These are phyloP conservation scores for Geotrichum aggregatum DNA, from an alignment of 1,139 yeast species.

Conservation along the genomic window DNA sequence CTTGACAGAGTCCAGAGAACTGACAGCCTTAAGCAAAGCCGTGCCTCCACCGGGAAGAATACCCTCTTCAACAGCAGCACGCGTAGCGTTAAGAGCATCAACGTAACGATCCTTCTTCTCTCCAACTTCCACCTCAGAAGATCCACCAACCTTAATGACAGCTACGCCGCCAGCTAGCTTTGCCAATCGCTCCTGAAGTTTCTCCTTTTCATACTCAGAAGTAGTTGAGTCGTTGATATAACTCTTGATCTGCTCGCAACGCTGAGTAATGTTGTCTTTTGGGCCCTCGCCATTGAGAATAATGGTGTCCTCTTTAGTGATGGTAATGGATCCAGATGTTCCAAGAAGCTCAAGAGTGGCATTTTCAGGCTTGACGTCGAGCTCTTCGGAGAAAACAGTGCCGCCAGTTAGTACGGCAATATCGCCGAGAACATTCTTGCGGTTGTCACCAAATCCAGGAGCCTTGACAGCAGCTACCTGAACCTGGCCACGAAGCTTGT, in stretches of 20 bases:
- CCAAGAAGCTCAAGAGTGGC: slow-evolving; percentile 91
- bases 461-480: slow-evolving; percentile 99
- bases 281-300: slow-evolving; percentile 92
- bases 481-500: slow-evolving; percentile 98
- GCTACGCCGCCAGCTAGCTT: slow-evolving; percentile 99
- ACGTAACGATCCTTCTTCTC: slow-evolving; percentile 99
- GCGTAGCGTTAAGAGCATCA: slow-evolving; percentile 96
- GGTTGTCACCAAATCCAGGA: slow-evolving; percentile 99
- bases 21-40: slow-evolving; percentile 92
- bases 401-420: slow-evolving; percentile 96
- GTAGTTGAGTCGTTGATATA: slow-evolving; percentile 68
- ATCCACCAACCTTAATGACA: slow-evolving; percentile 94
- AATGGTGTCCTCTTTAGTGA: slow-evolving; percentile 97
- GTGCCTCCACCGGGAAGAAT: slow-evolving; percentile 99
- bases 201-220: slow-evolving; percentile 94
- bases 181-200: slow-evolving; percentile 96
- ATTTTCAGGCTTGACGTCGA: slow-evolving; percentile 95
- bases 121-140: slow-evolving; percentile 97
- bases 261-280: slow-evolving; percentile 78
- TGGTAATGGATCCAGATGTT: slow-evolving; percentile 85
- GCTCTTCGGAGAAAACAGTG: slow-evolving; percentile 96
- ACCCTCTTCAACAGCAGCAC: slow-evolving; percentile 99
- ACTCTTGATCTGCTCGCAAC: slow-evolving; percentile 95
- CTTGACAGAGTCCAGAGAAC: slow-evolving; percentile 70
- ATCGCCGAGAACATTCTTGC: slow-evolving; percentile 96